Evolutionary conservation across 306 rosid species (phyloP).

Genomic region (Pyrus betulifolia): DNA sequence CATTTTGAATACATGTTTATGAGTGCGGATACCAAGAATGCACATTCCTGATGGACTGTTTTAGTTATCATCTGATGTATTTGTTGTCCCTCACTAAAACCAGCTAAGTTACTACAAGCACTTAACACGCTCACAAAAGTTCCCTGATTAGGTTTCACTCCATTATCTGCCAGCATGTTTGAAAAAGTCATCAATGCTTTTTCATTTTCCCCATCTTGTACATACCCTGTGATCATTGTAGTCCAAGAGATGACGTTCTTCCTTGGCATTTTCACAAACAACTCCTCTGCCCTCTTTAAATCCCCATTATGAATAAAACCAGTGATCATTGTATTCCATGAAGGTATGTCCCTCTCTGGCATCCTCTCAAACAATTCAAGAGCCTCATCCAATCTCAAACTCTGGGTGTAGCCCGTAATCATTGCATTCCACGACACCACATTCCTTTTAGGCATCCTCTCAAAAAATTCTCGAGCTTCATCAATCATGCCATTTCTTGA

Average conservation of each 20-base stretch:
- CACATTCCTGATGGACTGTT: slow-evolving; percentile 17
- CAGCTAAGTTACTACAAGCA: slow-evolving; percentile 44
- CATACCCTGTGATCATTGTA: slow-evolving; percentile 35
- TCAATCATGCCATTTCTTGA: slow-evolving; percentile 36
- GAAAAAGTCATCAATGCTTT: slow-evolving; percentile 37
- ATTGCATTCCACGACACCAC: slow-evolving; percentile 49
- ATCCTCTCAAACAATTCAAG: slow-evolving; percentile 36
- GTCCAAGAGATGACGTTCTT: slow-evolving; percentile 48
- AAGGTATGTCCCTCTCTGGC: slow-evolving; percentile 41
- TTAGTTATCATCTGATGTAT: slow-evolving; percentile 47
- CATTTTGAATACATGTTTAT: slow-evolving; percentile 53
- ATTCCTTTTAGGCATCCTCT: slow-evolving; percentile 33
- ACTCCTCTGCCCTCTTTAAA: slow-evolving; percentile 19
- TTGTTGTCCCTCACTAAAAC: slow-evolving; percentile 40
- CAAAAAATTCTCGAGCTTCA: slow-evolving; percentile 36
- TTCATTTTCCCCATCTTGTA: slow-evolving; percentile 39
- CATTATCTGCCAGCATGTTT: slow-evolving; percentile 23
- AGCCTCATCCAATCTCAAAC: slow-evolving; percentile 32
- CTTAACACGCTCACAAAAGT: slow-evolving; percentile 44
- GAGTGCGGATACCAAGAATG: slow-evolving; percentile 35
- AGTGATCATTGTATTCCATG: slow-evolving; percentile 45
- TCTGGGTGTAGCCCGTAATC: slow-evolving; percentile 35
- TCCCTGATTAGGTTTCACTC: slow-evolving; percentile 35
- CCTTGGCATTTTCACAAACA: slow-evolving; percentile 32
- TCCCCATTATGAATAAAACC: slow-evolving; percentile 38